These are phyloP conservation scores for Brasenia schreberi DNA, from an alignment of 164 flowering plant genomes.

Conservation along the genomic window DNA sequence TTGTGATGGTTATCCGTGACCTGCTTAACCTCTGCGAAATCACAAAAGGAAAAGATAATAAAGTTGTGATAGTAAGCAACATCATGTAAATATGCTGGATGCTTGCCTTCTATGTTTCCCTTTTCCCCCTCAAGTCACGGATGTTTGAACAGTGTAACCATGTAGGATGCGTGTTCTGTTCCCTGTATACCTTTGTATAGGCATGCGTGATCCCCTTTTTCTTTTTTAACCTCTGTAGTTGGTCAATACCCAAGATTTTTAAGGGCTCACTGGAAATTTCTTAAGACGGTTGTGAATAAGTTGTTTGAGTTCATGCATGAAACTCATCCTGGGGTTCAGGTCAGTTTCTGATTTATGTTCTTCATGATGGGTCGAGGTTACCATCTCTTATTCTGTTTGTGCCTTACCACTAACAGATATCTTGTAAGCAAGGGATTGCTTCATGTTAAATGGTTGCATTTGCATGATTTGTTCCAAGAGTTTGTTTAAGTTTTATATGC, in stretches of 20 bases:
- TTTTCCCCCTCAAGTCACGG: too few relatives aligned
- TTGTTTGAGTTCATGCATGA: conserved; percentile 99
- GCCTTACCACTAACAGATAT: too few relatives aligned
- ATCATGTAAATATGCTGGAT: conserved; percentile 57
- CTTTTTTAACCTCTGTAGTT: conserved; percentile 45
- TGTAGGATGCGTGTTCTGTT: background rate
- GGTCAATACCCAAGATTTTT: conserved; percentile 94
- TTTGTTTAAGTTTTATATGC: too few relatives aligned
- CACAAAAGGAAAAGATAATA: conserved; percentile 96
- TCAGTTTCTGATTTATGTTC: conserved; percentile 8
- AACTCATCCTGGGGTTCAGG: conserved; percentile 99
- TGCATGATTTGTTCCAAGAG: too few relatives aligned
- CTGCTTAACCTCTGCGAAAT: conserved; percentile 88
- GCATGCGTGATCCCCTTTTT: background rate
- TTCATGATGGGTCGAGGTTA: too few relatives aligned
- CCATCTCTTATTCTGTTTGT: too few relatives aligned
- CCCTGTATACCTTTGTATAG: conserved; percentile 2
- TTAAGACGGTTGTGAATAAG: conserved; percentile 98
- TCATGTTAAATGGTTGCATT: too few relatives aligned
- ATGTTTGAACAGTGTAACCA: too few relatives aligned
- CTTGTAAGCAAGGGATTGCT: too few relatives aligned
- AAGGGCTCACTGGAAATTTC: conserved; percentile 97
- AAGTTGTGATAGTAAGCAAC: conserved; percentile 98
- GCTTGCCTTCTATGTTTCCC: background rate
- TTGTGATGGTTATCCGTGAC: conserved; percentile 98